Percentiles rank a stretch among this genome's conserved stretches.
phyloP scores from a whole-genome alignment of 2,329 filamentous ascomycete genomes.

The Paecilomyces niveus region DNA sequence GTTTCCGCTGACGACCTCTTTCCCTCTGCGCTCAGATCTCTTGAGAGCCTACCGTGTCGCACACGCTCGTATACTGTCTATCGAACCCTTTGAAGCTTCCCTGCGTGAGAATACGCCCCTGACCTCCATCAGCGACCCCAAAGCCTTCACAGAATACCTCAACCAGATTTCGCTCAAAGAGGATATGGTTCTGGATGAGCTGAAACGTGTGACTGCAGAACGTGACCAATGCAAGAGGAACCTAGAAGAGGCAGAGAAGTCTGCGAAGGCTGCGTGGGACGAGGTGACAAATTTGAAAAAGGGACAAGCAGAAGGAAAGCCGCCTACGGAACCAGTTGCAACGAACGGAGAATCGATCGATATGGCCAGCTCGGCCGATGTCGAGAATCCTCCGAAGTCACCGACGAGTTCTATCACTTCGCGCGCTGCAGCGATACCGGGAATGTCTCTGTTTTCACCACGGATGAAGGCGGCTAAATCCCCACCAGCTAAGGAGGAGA shows the following conservation, averaged over 20 bases:
- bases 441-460: constrained; percentile 33
- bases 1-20: not conserved
- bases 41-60: constrained; percentile 87
- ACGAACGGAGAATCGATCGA: constrained; percentile 16
- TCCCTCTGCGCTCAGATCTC: constrained; percentile 54
- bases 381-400: constrained; percentile 18
- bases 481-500: constrained; percentile 26
- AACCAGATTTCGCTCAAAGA: constrained; percentile 77
- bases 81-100: constrained; percentile 88
- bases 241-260: constrained; percentile 60
- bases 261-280: constrained; percentile 54
- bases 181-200: constrained; percentile 89
- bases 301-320: constrained; percentile 20
- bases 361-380: constrained; percentile 7
- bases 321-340: constrained; percentile 26
- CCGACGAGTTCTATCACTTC: constrained; percentile 25
- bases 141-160: constrained; percentile 80
- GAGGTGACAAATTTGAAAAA: constrained; percentile 54
- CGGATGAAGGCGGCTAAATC: constrained; percentile 25
- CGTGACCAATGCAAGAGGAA: constrained; percentile 74
- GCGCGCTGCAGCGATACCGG: constrained; percentile 22
- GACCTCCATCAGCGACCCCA: constrained; percentile 78
- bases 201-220: constrained; percentile 78
- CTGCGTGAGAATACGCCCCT: constrained; percentile 89
- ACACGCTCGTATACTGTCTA: constrained; percentile 75